Evolutionary conservation across 2,329 filamentous ascomycete species (phyloP).

Genomic region (Neopestalotiopsis sp.): DNA sequence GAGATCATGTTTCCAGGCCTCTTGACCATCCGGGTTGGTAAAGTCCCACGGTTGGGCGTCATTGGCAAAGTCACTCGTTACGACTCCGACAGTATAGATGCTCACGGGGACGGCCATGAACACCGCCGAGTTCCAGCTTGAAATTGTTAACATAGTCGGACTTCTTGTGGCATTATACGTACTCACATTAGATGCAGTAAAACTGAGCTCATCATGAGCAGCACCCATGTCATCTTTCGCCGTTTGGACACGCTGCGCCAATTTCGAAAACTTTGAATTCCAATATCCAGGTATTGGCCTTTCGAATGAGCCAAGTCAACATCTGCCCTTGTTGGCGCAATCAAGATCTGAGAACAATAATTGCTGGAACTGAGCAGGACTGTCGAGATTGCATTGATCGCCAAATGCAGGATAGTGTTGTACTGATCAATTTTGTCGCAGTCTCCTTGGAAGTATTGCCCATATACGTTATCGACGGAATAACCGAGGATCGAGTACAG

Average conservation of each 20-base stretch:
- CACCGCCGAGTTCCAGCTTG: neutral
- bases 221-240: neutral
- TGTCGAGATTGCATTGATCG: neutral
- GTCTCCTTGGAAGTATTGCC: neutral
- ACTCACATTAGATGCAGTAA: neutral
- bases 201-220: neutral
- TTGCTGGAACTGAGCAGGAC: neutral
- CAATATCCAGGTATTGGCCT: conserved; percentile 6
- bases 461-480: neutral
- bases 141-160: neutral
- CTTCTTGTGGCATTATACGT: neutral
- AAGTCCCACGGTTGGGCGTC: neutral
- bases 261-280: neutral
- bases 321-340: conserved; percentile 7
- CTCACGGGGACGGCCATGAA: neutral
- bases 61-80: neutral
- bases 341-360: neutral
- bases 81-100: neutral
- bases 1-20: neutral
- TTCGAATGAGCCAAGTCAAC: conserved; percentile 3
- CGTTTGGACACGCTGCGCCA: neutral
- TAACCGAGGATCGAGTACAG: neutral
- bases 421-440: neutral
- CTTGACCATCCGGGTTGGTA: neutral
- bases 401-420: neutral